Evolutionary conservation across 1,139 yeast species (phyloP).

Genomic region (Kurtzmaniella quercitrusa): DNA sequence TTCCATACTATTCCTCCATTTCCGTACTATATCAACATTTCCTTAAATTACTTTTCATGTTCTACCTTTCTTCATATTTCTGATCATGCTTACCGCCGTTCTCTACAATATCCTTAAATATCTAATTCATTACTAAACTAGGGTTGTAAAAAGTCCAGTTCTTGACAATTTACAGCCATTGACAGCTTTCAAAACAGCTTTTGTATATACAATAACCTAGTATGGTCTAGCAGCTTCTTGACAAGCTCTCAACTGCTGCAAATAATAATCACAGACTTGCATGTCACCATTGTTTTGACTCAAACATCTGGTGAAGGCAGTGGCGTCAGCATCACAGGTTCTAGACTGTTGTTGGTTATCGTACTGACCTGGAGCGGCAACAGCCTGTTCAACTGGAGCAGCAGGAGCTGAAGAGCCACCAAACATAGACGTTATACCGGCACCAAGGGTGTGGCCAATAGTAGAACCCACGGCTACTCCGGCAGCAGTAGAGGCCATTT

Average conservation of each 20-base stretch:
- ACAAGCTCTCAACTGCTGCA: constrained; percentile 96
- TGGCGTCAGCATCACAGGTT: constrained; percentile 88
- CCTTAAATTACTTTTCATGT: too few relatives aligned
- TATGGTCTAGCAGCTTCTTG: constrained; percentile 89
- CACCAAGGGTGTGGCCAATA: constrained; percentile 94
- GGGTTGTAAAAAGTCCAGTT: too few relatives aligned
- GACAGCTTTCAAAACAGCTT: neutral
- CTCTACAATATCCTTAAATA: too few relatives aligned
- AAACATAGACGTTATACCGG: constrained; percentile 84
- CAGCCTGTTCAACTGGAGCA: constrained; percentile 41
- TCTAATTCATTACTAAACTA: too few relatives aligned
- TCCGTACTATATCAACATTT: too few relatives aligned
- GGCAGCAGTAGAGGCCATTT: constrained; percentile 98
- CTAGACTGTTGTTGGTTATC: constrained; percentile 45
- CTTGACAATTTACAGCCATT: too few relatives aligned
- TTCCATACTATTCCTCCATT: too few relatives aligned
- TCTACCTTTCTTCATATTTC: too few relatives aligned
- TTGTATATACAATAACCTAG: constrained; percentile 23
- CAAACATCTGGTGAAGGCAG: constrained; percentile 91
- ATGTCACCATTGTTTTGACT: constrained; percentile 91
- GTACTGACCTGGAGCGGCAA: constrained; percentile 35
- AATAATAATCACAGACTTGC: constrained; percentile 94
- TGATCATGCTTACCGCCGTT: too few relatives aligned
- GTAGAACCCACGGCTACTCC: constrained; percentile 99
- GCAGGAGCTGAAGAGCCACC: constrained; percentile 66